These are phyloP conservation scores for Leccinum imitatum DNA, from an alignment of 768 basidiomycete species.

Conservation along the genomic window DNA sequence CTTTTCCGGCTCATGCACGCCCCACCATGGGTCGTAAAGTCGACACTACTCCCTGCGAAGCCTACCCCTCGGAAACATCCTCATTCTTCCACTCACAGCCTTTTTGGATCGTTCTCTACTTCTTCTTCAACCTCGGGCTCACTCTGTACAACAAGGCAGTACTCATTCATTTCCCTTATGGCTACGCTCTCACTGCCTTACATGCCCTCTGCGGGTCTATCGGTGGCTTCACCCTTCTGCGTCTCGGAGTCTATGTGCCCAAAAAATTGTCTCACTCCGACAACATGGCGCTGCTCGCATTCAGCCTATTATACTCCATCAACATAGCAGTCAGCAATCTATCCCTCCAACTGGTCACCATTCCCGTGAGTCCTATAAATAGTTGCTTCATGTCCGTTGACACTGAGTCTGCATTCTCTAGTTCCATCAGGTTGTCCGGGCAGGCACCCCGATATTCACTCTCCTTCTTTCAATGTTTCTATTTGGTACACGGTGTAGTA, in stretches of 20 bases:
- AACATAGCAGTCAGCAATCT: conserved; percentile 96
- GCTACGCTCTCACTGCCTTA: conserved; percentile 91
- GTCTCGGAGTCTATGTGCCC: conserved; percentile 56
- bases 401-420: conserved; percentile 28
- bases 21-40: background rate
- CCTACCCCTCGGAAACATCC: conserved; percentile 10
- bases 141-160: conserved; percentile 96
- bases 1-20: conserved; percentile 14
- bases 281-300: conserved; percentile 66
- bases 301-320: conserved; percentile 88
- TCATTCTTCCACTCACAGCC: conserved; percentile 32
- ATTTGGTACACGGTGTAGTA: conserved; percentile 58
- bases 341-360: conserved; percentile 83
- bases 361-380: conserved; percentile 62
- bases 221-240: conserved; percentile 70
- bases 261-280: conserved; percentile 51
- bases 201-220: conserved; percentile 85
- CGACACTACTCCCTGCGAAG: conserved; percentile 1
- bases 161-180: conserved; percentile 90
- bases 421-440: conserved; percentile 98
- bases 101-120: conserved; percentile 81
- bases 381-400: background rate
- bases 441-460: conserved; percentile 90
- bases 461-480: conserved; percentile 74
- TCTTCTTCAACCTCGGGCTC: conserved; percentile 85